Evolutionary conservation across 306 rosid genomes (phyloP).

Genomic region (Pachyrhizus erosus): DNA sequence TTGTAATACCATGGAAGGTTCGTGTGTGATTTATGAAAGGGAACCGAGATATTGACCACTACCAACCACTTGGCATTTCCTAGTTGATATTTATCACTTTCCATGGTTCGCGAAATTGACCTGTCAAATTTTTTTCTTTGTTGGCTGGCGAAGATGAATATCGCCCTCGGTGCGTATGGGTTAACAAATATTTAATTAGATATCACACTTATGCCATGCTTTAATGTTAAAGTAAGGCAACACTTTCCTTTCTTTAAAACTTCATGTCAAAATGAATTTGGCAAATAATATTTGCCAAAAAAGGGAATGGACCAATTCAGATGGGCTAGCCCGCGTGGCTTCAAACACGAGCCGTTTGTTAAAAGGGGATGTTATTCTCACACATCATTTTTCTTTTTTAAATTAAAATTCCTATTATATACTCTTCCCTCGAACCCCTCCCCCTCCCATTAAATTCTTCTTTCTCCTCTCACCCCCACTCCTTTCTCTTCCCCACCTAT

Average conservation of each 20-base stretch:
- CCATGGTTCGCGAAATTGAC: slow-evolving; percentile 21
- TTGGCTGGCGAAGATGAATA: neutral
- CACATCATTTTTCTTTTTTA: no score
- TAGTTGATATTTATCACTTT: slow-evolving; percentile 27
- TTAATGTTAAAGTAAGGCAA: neutral
- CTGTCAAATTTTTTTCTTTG: neutral
- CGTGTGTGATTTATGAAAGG: neutral
- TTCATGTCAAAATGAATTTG: neutral
- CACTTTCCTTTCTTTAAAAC: neutral
- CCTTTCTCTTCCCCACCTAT: no score
- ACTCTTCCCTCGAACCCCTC: no score
- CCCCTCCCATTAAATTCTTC: no score
- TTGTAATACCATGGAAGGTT: neutral
- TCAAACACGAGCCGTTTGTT: no score
- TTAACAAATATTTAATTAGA: neutral
- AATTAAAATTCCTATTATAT: no score
- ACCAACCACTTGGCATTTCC: neutral
- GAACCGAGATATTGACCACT: neutral
- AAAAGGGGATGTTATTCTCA: no score
- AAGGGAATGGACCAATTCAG: neutral
- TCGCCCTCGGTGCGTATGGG: neutral
- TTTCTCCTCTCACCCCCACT: no score
- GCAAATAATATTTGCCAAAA: no score
- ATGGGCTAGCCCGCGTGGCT: no score
- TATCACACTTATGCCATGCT: neutral